Base-by-base conservation (phyloP, 2,329 filamentous ascomycete species). In the Aspergillus puulaauensis region DNA sequence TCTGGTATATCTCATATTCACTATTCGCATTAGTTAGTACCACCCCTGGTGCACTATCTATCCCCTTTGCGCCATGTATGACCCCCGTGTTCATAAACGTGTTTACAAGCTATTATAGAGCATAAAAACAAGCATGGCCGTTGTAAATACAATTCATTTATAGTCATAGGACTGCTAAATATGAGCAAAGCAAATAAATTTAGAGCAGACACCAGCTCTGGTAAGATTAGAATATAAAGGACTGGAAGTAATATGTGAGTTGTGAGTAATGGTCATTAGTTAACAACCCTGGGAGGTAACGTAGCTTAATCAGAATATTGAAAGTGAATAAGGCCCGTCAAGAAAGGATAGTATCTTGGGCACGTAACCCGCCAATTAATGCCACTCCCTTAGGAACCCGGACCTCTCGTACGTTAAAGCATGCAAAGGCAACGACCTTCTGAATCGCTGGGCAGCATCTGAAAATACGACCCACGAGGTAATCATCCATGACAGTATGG, bases 361-460 rank as follows among this genome's bases (percentile, higher is more conserved):
- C 83, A 69, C 78, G 82, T 19, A 84, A 80, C 6, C 84, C 79
- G 3, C 86, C 86, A 59, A 88, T 84, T 54, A 88, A 70, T 8
- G 84, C 82, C 54, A 88, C 80, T 14, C 82, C 83, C 40, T 73
- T 70, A 1, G 85, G 85, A 44, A 87, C 83, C 3, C 78, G 73
- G 3, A 85, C 78, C 55, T 83, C 82, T 40, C 76, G 74, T 35
- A 87, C 78, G 50, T 82, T 80, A 70, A 87, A 87, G 69, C 85
- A 88, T 5, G 82, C 84, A 72, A 88, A 88, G 2, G 83, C 82
- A 6, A 85, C 81, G 27, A 88, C 68, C 70, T 86, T 83, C 58
- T 75, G 75, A 41, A 85, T 68, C 11, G 70, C 64, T 3, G 79
- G 79, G 59, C 79, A 82, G 56, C 73, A 74, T 58, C 68, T 69